Conservation (phyloP, 306 rosid genomes). For the Cicer judaicum region DNA sequence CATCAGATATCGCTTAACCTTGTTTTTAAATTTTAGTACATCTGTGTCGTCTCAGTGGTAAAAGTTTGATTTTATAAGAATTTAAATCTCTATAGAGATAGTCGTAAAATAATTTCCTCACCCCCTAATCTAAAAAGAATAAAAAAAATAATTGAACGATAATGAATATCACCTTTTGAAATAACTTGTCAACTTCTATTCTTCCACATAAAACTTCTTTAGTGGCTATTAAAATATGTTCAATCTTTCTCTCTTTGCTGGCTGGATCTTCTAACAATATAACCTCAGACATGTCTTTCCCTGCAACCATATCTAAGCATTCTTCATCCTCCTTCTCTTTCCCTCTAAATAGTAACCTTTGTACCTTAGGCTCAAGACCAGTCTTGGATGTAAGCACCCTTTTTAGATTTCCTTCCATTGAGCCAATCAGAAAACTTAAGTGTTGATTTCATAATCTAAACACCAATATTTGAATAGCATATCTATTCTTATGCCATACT, state of each 20-base stretch:
- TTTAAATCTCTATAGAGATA: too few relatives aligned
- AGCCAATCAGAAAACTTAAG: slow-evolving; percentile 26
- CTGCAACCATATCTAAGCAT: slow-evolving; percentile 70
- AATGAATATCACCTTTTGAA: slow-evolving; percentile 57
- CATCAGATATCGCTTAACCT: not conserved
- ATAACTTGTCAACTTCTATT: slow-evolving; percentile 64
- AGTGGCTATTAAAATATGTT: not conserved
- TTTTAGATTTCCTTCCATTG: slow-evolving; percentile 69
- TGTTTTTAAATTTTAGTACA: not conserved
- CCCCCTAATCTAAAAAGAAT: too few relatives aligned
- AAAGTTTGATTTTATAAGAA: too few relatives aligned
- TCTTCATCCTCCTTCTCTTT: slow-evolving; percentile 76
- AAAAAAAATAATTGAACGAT: not conserved
- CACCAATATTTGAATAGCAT: not conserved
- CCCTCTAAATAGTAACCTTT: slow-evolving; percentile 68
- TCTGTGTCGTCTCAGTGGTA: too few relatives aligned
- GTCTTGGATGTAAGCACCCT: slow-evolving; percentile 52
- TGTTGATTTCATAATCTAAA: slow-evolving; percentile 38
- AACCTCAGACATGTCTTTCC: slow-evolving; percentile 68
- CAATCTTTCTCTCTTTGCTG: slow-evolving; percentile 65
- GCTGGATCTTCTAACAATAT: slow-evolving; percentile 77
- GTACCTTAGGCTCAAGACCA: slow-evolving; percentile 67
- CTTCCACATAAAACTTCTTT: slow-evolving; percentile 46
- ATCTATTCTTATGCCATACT: slow-evolving; percentile 23
- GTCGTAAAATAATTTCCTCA: too few relatives aligned